Conservation (phyloP, 345 rosid genomes). For the Eucalyptus polyanthemos region DNA sequence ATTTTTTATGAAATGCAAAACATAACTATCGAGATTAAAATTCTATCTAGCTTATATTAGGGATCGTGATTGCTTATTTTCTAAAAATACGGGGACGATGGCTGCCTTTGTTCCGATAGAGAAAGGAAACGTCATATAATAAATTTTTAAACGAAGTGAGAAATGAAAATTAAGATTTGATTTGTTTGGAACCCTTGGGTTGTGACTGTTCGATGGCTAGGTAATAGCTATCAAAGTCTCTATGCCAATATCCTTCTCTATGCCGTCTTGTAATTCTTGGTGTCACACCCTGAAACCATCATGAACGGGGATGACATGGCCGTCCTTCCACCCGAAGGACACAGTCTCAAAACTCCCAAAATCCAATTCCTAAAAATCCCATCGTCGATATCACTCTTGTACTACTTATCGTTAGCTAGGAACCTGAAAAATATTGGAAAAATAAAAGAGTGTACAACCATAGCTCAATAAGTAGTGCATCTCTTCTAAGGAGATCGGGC, state of each 20-base stretch:
- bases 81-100: background rate
- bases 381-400: accelerated
- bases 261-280: too few species aligned
- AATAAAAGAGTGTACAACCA: accelerated
- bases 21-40: too few species aligned
- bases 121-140: background rate
- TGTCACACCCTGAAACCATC: too few species aligned
- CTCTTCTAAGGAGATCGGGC: too few species aligned
- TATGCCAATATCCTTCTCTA: background rate
- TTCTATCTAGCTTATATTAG: too few species aligned
- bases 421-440: too few species aligned
- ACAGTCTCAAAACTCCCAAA: too few species aligned
- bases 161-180: background rate
- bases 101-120: background rate
- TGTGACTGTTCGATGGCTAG: background rate
- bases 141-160: background rate
- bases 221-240: background rate
- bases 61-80: background rate
- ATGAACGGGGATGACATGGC: too few species aligned
- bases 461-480: too few species aligned
- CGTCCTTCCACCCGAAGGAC: accelerated
- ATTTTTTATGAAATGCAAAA: too few species aligned
- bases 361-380: too few species aligned
- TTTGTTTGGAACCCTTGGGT: background rate
- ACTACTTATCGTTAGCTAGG: too few species aligned